Base-by-base conservation (phyloP, 1,139 yeast species). In the Nadsonia starkeyi-henricii region DNA sequence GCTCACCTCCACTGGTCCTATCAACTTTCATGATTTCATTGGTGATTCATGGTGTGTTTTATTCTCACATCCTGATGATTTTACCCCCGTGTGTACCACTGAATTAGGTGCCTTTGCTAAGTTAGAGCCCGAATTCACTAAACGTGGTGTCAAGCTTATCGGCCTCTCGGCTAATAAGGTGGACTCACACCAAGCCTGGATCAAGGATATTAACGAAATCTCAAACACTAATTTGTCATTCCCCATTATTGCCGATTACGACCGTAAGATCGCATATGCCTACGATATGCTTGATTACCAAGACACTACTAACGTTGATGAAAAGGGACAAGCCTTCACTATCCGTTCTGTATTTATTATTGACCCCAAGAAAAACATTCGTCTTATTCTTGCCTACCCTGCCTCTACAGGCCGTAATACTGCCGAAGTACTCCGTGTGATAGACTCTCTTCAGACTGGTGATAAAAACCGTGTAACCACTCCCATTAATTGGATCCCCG, bases 41-140 rank as follows among this genome's bases (percentile, higher is more conserved):
- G 88, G 85, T 45, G 78, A 78, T 65, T 68, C 75, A 52, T 85
- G 95, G 94, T 80, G 77, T 50, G 77, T 85, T 51, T 73, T 85
- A 58, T 85, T 85, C 70, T 80, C 89, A 42, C 94, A 85, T 67
- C 94, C 95, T 53, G 93, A 80, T 62, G 93, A 83, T 62, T 83
- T 80, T 72, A 85, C 95, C 46, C 94, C 94, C 49, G 91, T 85
- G 48, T 85, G 95, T 70, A 85, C 94, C 57, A 85, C 94, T 51
- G 95, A 85, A 70, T 74, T 85, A 56, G 94, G 94, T 54, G 94
- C 93, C 9, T 83, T 85, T 60, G 88, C 91, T 59, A 78, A 81
- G 64, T 73, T 85, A 62, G 85, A 82, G 69, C 85, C 85, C 45
- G 93, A 85, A 66, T 85, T 85, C 64, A 72, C 79, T 62, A 75